A percentile compares a stretch with the other conserved stretches of the same genome.
phyloP scores from a whole-genome alignment of 371 early-diverging fungal species.

The Aphelidium insulamus region DNA sequence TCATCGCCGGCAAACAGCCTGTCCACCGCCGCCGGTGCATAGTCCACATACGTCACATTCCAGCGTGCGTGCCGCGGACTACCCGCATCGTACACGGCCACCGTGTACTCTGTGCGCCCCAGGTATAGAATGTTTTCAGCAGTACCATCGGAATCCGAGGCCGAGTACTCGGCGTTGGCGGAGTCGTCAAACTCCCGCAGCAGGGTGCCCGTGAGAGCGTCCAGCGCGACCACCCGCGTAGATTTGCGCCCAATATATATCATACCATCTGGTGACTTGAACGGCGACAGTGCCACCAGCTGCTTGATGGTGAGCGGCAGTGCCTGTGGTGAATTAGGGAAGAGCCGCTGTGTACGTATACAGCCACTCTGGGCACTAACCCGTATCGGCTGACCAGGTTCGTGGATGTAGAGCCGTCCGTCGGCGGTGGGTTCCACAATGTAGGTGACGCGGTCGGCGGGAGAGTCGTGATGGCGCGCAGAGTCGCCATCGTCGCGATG shows the following conservation, averaged over 20 bases:
- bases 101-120: constrained; percentile 2
- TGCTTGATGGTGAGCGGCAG: constrained; percentile 44
- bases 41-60: constrained; percentile 17
- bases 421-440: no score
- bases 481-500: no score
- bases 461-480: no score
- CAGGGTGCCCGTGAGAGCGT: constrained; percentile 39
- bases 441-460: no score
- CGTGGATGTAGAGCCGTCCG: no score
- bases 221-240: constrained; percentile 39
- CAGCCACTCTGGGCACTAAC: no score
- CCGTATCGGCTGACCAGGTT: no score
- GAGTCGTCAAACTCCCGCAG: constrained; percentile 18
- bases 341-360: no score
- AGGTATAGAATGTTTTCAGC: no score
- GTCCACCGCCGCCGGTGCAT: constrained; percentile 3
- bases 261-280: constrained; percentile 25
- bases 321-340: no score
- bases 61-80: constrained; percentile 2
- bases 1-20: neutral
- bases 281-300: constrained; percentile 32
- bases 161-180: constrained; percentile 8
- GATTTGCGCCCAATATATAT: constrained; percentile 41
- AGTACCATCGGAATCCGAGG: no score
- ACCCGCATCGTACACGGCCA: neutral